These are phyloP conservation scores for Pleurozium schreberi DNA, from an alignment of 225 moss, liverwort and hornwort species.

Conservation along the genomic window DNA sequence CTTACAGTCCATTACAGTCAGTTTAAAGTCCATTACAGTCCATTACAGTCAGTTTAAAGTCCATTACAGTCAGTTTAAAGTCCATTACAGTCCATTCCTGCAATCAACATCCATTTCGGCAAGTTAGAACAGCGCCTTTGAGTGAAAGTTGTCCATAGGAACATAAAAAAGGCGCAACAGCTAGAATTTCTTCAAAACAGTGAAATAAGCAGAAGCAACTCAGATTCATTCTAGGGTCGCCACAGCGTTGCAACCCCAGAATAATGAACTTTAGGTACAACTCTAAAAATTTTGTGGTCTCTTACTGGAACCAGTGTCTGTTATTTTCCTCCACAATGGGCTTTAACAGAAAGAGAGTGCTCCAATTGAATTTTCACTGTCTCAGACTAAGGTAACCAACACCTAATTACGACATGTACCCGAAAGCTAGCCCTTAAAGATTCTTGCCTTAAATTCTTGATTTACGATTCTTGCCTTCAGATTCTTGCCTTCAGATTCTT, in stretches of 20 bases:
- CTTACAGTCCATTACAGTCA: neutral
- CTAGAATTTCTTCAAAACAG: neutral
- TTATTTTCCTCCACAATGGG: neutral
- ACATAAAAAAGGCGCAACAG: neutral
- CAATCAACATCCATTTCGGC: neutral
- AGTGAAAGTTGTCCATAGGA: neutral
- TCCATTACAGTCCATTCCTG: neutral
- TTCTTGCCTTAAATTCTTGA: neutral
- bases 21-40: neutral
- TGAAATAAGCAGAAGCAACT: neutral
- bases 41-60: neutral
- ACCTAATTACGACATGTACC: neutral
- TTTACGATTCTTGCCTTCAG: neutral
- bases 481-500: neutral
- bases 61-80: neutral
- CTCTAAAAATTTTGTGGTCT: no score
- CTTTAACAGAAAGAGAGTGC: neutral
- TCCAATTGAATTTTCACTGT: neutral
- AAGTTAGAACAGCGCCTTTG: neutral
- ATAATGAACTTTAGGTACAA: neutral
- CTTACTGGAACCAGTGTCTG: neutral
- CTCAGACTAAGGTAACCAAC: neutral
- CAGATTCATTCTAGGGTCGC: neutral
- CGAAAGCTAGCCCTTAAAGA: no score
- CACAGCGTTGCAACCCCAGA: neutral